These are phyloP conservation scores for Clarireedia homoeocarpa DNA, from an alignment of 2,329 filamentous ascomycete species.

Conservation along the genomic window DNA sequence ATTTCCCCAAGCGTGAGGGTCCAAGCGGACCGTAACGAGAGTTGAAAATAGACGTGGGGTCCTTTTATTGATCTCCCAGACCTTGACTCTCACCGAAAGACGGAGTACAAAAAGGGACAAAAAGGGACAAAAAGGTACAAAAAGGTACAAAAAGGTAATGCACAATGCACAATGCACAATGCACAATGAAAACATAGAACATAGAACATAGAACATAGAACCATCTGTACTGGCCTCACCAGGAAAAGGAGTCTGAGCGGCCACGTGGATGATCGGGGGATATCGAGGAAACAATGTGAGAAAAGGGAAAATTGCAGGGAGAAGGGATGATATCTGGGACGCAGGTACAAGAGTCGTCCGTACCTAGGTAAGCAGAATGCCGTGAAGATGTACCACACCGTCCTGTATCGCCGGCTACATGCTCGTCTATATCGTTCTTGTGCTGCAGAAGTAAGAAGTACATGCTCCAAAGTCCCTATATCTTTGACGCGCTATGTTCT, in stretches of 20 bases:
- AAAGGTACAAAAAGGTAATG: neutral
- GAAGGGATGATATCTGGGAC: neutral
- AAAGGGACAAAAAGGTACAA: neutral
- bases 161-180: no score
- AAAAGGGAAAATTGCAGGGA: neutral
- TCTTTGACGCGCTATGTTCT: neutral
- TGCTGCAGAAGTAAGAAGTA: no score
- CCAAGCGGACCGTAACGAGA: neutral
- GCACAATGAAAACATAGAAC: neutral
- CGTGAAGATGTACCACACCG: neutral
- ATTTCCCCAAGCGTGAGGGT: neutral
- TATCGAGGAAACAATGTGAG: neutral
- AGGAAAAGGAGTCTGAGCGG: slow-evolving; percentile 3
- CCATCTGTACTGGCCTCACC: neutral
- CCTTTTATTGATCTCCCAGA: neutral
- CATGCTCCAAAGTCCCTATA: neutral
- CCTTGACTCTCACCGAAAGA: neutral
- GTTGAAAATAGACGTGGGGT: neutral
- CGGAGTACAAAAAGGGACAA: neutral
- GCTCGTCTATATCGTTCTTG: neutral
- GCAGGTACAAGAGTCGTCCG: neutral
- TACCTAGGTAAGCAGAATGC: neutral
- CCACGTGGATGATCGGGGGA: slow-evolving; percentile 8
- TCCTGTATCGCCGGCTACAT: neutral
- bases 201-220: neutral